Evolutionary conservation across 148 eudicot genomes (phyloP).

Genomic region (Rhododendron ovatum): DNA sequence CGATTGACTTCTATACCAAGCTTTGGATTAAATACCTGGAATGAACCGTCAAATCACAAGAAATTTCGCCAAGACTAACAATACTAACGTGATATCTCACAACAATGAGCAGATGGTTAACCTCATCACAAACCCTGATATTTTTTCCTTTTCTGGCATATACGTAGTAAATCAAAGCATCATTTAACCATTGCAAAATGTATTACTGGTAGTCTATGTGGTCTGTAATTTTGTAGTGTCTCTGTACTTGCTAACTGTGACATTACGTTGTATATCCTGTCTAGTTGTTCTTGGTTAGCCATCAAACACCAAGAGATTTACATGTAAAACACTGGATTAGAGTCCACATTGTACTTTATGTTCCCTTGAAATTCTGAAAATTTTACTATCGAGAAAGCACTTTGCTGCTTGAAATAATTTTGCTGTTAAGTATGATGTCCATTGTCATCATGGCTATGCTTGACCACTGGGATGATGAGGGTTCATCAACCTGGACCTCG

Average conservation of each 20-base stretch:
- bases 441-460: not conserved
- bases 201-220: not conserved
- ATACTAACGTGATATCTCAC: conserved; percentile 13
- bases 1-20: conserved; percentile 18
- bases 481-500: not conserved
- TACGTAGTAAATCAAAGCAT: not conserved
- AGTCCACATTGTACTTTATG: not conserved
- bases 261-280: not conserved
- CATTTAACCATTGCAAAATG: not conserved
- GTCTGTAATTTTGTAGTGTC: not conserved
- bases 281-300: not conserved
- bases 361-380: not conserved
- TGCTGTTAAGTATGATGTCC: not conserved
- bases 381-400: not conserved
- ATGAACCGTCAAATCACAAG: not conserved
- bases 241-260: not conserved
- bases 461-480: not conserved
- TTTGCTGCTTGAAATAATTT: not conserved
- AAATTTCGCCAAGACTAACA: not conserved
- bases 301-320: not conserved
- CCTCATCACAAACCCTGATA: conserved; percentile 1
- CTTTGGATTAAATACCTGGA: conserved; percentile 7
- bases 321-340: not conserved
- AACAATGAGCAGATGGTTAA: conserved; percentile 7
- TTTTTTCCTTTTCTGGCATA: not conserved